Base-by-base conservation (phyloP, 2,329 filamentous ascomycete genomes). In the Clonostachys rosea region DNA sequence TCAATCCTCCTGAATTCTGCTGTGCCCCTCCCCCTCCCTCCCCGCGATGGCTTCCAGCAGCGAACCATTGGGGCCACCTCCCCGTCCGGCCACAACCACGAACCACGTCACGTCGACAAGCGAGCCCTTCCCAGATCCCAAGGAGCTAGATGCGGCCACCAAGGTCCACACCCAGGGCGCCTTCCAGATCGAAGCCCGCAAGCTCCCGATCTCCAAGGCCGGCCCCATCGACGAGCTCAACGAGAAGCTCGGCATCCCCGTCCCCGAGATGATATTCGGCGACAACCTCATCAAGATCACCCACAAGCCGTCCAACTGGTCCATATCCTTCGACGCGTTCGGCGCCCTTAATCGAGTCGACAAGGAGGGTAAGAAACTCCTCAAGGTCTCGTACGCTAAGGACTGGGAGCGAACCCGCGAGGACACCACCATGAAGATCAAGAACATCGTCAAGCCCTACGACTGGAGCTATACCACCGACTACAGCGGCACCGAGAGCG, bases 181-280 rank as follows among this genome's bases (percentile, higher is more conserved):
- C 59, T 95, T 92, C 74, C 79, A 73, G 58, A 84, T 97, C 65
- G 80, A 81, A 30, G 89, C 89, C 47, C 87, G 90, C 63, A 96
- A 96, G 73, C 84, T 94, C 44, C 94, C 94, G 52, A 99, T 99
- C 66, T 87, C 95, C 57, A 96, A 96, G 67, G 84, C 91, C 42
- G 87, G 80, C 6, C 88, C 91, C 44, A 97, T 99, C 61, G 91
- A 96, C 61, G 81, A 81, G 36, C 89, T 99, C 82, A 84, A 85
- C 39, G 75, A 77, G 48, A 82, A 80, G 52, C 78, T 99, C 46
- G 84, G 85, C 33, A 96, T 99, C 61, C 84, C 92, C 16, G 83
- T 92, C 39, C 94, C 94, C 9, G 94, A 99, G 72, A 99, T 99
- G 94, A 99, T 99, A 54, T 99, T 99, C 63, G 94, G 94, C 51